A percentile compares a stretch with the other conserved stretches of the same genome.
phyloP scores from a whole-genome alignment of 1,284 basidiomycete genomes.

The Blastosporella zonata region DNA sequence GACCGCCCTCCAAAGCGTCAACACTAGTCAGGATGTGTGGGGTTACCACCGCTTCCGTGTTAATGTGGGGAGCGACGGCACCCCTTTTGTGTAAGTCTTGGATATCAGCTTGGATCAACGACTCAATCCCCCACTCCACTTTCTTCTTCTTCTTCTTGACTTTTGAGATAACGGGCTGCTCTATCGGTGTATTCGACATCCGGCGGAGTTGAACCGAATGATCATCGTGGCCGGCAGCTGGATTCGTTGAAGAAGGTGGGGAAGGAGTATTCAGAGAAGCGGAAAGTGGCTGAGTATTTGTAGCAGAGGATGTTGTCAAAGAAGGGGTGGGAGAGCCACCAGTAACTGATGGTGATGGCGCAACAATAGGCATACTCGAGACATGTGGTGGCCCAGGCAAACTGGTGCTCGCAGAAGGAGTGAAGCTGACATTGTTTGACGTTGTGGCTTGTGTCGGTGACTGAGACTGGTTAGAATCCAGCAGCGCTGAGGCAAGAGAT shows the following conservation, averaged over 20 bases:
- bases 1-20: neutral
- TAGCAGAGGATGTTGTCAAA: neutral
- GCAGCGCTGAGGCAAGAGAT: slow-evolving; percentile 2
- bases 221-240: neutral
- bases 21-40: neutral
- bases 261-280: neutral
- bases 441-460: neutral
- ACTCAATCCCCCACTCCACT: slow-evolving; percentile 21
- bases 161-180: slow-evolving; percentile 16
- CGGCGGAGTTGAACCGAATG: neutral
- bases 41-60: slow-evolving; percentile 12
- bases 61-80: slow-evolving; percentile 8
- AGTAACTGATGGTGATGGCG: neutral
- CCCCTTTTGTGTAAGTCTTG: slow-evolving; percentile 27
- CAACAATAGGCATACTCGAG: neutral
- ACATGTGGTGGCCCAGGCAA: neutral
- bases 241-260: neutral
- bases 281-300: neutral
- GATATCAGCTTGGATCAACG: slow-evolving; percentile 30
- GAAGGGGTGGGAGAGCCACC: neutral
- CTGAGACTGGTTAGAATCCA: neutral
- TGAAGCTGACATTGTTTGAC: neutral
- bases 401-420: neutral
- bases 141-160: slow-evolving; percentile 30
- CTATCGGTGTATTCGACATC: neutral